Base-by-base conservation (phyloP, 768 basidiomycete species). In the Boletus bicolor region DNA sequence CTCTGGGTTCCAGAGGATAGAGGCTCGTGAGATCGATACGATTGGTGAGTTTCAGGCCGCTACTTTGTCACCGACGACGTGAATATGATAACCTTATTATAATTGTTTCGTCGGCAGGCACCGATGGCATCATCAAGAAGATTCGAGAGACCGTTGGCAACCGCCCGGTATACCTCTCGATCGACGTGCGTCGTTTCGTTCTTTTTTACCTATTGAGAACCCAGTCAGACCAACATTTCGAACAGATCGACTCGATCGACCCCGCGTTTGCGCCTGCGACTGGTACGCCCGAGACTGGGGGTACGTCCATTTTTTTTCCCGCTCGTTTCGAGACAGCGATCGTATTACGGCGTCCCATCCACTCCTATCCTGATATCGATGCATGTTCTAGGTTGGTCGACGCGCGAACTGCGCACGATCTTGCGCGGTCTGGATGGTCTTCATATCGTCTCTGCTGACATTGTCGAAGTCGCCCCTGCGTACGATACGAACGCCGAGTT, bases 401-500 rank as follows among this genome's bases (percentile, higher is more conserved):
- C 89, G 7, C 85, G 91, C 54, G 90, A 93, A 70, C 73, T 91
- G 49, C 83, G 87, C 47, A 83, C 84, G 7, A 88, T 92, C 64
- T 71, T 92, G 55, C 76, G 89, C 46, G 89, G 90, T 19, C 72
- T 93, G 14, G 84, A 86, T 51, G 89, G 89, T 14, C 75, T 92
- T 49, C 76, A 82, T 56, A 85, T 93, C 57, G 87, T 92, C 44
- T 89, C 85, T 37, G 87, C 86, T 9, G 91, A 93, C 66, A 82
- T 93, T 43, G 91, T 93, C 44, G 91, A 93, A 67, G 91, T 92
- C 24, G 85, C 88, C 1, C 91, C 90, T 15, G 87, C 89, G 7
- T 90, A 91, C 65, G 89, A 90, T 56, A 79, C 77, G 9, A 83
- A 82, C 54, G 84, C 82, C 14, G 84, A 85, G 62, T 73, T 82